A percentile compares a stretch with the other conserved stretches of the same genome.
Evolutionary conservation across 768 basidiomycete species (phyloP).

Genomic region (Hericium coralloides): DNA sequence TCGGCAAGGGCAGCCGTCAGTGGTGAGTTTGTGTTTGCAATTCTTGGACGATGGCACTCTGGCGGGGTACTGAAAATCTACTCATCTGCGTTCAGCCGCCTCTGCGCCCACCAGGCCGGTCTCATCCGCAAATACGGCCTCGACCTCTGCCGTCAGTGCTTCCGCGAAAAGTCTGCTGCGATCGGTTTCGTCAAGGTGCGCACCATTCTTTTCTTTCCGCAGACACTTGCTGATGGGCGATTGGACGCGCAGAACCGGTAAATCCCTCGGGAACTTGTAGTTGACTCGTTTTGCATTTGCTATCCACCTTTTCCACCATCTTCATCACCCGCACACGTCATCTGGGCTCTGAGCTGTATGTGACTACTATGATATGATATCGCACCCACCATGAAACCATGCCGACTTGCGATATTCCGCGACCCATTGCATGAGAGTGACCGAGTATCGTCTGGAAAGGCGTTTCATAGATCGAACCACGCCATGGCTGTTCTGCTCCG

Average conservation of each 20-base stretch:
- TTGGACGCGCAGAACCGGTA: neutral
- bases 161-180: constrained; percentile 89
- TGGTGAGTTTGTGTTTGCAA: constrained; percentile 46
- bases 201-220: neutral
- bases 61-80: neutral
- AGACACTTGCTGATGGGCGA: neutral
- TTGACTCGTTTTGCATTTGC: neutral
- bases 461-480: too few species aligned
- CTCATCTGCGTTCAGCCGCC: constrained; percentile 49
- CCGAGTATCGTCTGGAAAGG: too few species aligned
- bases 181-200: constrained; percentile 93
- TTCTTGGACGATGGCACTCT: too few species aligned
- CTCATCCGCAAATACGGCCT: constrained; percentile 96
- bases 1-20: constrained; percentile 90
- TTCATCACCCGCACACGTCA: neutral
- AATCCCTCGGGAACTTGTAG: neutral
- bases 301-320: neutral
- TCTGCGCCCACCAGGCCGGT: constrained; percentile 96
- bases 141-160: constrained; percentile 97
- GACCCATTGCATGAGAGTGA: too few species aligned
- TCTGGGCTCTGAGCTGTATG: neutral
- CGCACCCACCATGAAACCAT: neutral
- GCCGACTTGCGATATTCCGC: neutral
- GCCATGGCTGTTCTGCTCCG: too few species aligned
- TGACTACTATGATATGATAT: neutral